These are phyloP conservation scores for Gonium pectorale DNA, from an alignment of 139 green algal genomes.

Conservation along the genomic window DNA sequence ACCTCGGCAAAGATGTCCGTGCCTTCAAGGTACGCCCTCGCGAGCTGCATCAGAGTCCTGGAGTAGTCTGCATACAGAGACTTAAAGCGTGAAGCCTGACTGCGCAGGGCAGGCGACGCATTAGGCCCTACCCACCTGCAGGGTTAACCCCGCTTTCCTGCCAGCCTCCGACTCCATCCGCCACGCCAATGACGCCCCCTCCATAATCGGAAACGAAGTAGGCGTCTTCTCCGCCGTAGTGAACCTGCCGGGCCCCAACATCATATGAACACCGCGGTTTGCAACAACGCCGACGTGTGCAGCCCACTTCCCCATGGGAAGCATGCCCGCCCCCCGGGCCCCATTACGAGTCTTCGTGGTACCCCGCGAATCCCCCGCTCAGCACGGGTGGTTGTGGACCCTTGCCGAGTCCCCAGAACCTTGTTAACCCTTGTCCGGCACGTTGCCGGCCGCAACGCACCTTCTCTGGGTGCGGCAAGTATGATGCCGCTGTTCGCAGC, in stretches of 20 bases:
- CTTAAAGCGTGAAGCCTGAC: too few relatives aligned
- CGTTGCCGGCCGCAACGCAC: not conserved
- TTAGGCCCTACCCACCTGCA: slow-evolving; percentile 54
- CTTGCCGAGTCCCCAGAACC: not conserved
- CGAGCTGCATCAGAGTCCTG: slow-evolving; percentile 78
- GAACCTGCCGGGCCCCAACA: slow-evolving; percentile 41
- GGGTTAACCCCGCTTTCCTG: slow-evolving; percentile 87
- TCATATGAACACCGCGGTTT: too few relatives aligned
- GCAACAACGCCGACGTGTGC: too few relatives aligned
- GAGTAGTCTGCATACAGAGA: slow-evolving; percentile 82
- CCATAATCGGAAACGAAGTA: slow-evolving; percentile 79
- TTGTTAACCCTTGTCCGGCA: not conserved
- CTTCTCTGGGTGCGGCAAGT: slow-evolving; percentile 88
- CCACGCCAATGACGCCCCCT: slow-evolving; percentile 79
- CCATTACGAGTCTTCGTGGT: too few relatives aligned
- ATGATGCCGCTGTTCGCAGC: slow-evolving; percentile 55
- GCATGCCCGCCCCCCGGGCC: not conserved
- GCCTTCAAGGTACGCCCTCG: slow-evolving; percentile 74
- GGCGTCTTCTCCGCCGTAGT: slow-evolving; percentile 90
- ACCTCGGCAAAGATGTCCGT: slow-evolving; percentile 45
- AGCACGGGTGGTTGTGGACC: too few relatives aligned
- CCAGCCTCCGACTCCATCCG: slow-evolving; percentile 95
- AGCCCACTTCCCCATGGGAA: too few relatives aligned
- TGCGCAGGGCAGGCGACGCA: not conserved
- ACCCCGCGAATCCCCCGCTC: too few relatives aligned